Evolutionary conservation across 2,329 filamentous ascomycete species (phyloP).

Genomic region (Zasmidium citrigriseum): DNA sequence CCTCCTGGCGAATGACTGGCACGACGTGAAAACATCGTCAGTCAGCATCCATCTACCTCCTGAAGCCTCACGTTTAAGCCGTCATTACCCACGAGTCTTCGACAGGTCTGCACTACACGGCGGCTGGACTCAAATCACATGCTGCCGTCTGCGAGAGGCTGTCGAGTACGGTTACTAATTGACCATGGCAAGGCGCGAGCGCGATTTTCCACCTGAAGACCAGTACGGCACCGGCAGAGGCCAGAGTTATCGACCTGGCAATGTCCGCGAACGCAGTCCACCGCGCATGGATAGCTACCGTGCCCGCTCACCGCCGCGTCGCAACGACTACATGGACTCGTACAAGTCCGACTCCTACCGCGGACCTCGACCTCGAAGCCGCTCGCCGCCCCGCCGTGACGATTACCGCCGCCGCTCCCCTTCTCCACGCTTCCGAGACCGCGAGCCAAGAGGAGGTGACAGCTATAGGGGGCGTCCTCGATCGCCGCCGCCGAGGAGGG

Average conservation of each 20-base stretch:
- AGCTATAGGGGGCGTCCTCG: conserved; percentile 36
- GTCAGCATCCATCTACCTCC: background rate
- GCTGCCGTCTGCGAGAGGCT: too few species aligned
- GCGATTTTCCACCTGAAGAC: conserved; percentile 35
- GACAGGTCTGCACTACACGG: too few species aligned
- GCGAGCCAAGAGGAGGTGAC: conserved; percentile 32
- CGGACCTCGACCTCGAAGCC: conserved; percentile 31
- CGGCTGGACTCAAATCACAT: too few species aligned
- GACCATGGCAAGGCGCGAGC: conserved; percentile 22
- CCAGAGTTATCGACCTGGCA: conserved; percentile 41
- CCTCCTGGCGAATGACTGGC: background rate
- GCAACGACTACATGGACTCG: conserved; percentile 35
- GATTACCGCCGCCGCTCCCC: conserved; percentile 36
- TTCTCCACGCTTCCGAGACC: conserved; percentile 30
- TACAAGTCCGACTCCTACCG: conserved; percentile 33
- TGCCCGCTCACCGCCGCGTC: conserved; percentile 52
- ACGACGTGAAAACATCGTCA: background rate
- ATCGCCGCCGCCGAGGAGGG: conserved; percentile 34
- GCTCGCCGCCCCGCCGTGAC: conserved; percentile 32
- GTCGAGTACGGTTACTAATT: conserved; percentile 8
- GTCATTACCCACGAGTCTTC: too few species aligned
- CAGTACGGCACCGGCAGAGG: conserved; percentile 37
- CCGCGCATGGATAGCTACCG: conserved; percentile 39
- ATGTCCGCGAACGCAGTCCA: conserved; percentile 33
- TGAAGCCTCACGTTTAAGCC: too few species aligned